phyloP scores from a whole-genome alignment of 1,139 yeast species.

The Zygotorulaspora mrakii region DNA sequence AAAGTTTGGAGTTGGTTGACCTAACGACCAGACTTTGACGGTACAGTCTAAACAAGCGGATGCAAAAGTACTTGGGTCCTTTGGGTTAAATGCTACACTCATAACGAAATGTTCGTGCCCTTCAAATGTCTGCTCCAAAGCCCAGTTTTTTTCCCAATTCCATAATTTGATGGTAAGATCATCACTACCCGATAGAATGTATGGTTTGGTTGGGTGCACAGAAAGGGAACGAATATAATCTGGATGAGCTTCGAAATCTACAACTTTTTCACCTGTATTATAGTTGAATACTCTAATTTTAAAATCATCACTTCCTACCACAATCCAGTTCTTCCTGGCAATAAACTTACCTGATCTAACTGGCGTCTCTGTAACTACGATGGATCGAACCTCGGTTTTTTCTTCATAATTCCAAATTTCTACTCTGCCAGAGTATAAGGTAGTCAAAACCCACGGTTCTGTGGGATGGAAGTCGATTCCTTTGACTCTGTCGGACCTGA shows the following conservation, averaged over 20 bases:
- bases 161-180: constrained; percentile 88
- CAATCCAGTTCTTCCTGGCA: constrained; percentile 96
- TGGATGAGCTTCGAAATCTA: constrained; percentile 97
- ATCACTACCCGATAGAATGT: constrained; percentile 83
- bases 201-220: constrained; percentile 91
- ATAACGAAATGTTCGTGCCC: constrained; percentile 96
- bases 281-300: constrained; percentile 89
- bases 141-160: constrained; percentile 97
- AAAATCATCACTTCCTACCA: constrained; percentile 94
- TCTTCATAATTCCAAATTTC: constrained; percentile 96
- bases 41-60: constrained; percentile 95
- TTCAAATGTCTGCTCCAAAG: constrained; percentile 81
- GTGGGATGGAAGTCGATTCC: constrained; percentile 97
- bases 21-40: constrained; percentile 94
- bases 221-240: constrained; percentile 92
- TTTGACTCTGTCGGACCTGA: constrained; percentile 87
- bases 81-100: constrained; percentile 93
- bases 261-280: constrained; percentile 89
- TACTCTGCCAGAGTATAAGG: constrained; percentile 73
- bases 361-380: constrained; percentile 91
- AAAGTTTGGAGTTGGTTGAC: constrained; percentile 85
- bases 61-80: constrained; percentile 96
- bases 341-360: constrained; percentile 93
- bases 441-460: constrained; percentile 93
- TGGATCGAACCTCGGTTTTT: constrained; percentile 55